Evolutionary conservation across 306 rosid genomes (phyloP).

Genomic region (Luffa aegyptiaca): DNA sequence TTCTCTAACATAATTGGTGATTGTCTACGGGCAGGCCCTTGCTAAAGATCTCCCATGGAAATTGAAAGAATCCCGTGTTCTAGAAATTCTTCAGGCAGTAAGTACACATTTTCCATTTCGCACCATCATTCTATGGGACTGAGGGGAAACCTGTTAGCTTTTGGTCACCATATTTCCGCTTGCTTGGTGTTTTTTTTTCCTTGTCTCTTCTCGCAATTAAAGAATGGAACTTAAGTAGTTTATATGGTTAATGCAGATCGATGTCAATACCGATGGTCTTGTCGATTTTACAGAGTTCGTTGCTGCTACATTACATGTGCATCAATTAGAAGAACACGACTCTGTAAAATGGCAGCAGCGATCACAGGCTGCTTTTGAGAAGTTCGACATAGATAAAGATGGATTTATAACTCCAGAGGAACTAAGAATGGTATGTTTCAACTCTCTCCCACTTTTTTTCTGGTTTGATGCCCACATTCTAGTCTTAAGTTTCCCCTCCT

Average conservation of each 20-base stretch:
- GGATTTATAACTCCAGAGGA: conserved; percentile 93
- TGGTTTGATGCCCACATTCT: background rate
- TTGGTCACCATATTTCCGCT: background rate
- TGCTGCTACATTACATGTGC: conserved; percentile 89
- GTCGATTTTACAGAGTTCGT: conserved; percentile 95
- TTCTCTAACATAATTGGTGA: background rate
- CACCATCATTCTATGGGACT: background rate
- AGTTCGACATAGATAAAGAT: conserved; percentile 85
- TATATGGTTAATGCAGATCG: conserved; percentile 45
- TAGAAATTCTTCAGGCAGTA: conserved; percentile 92
- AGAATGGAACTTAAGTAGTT: background rate
- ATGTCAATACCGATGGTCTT: conserved; percentile 92
- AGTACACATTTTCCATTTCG: conserved; percentile 13
- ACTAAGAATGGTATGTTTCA: conserved; percentile 73
- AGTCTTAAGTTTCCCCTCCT: background rate
- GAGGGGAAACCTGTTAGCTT: background rate
- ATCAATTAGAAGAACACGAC: conserved; percentile 95
- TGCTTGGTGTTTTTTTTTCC: background rate
- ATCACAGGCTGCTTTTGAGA: conserved; percentile 87
- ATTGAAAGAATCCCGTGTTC: conserved; percentile 82
- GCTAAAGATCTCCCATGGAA: conserved; percentile 98
- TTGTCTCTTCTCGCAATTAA: background rate
- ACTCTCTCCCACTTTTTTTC: background rate
- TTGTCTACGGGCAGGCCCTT: conserved; percentile 65
- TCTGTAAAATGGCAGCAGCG: conserved; percentile 76